A percentile compares a stretch with the other conserved stretches of the same genome.
Conservation (phyloP, 768 basidiomycete genomes). For the Pluteus cervinus region DNA sequence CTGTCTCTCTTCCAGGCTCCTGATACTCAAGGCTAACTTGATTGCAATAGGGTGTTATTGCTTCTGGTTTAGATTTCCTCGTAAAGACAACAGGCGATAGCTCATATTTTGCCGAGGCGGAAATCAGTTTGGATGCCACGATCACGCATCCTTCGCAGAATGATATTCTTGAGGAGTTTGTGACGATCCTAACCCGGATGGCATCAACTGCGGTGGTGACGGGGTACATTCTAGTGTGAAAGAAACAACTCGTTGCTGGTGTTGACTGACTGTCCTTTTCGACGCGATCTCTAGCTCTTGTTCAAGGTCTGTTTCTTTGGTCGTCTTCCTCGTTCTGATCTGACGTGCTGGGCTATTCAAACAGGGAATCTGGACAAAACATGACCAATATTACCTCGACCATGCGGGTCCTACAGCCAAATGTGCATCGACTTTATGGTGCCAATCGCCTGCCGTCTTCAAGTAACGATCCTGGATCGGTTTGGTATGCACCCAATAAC, state of each 20-base stretch:
- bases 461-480: constrained; percentile 41
- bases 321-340: no score
- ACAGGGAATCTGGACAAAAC: constrained; percentile 49
- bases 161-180: constrained; percentile 44
- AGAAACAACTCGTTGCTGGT: no score
- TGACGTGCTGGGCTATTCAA: no score
- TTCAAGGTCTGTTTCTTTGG: no score
- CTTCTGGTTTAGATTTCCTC: constrained; percentile 45
- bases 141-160: constrained; percentile 32
- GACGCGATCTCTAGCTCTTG: no score
- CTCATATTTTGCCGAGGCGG: constrained; percentile 37
- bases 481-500: constrained; percentile 40
- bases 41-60: constrained; percentile 46
- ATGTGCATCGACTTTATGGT: constrained; percentile 34
- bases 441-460: constrained; percentile 36
- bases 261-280: no score
- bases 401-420: constrained; percentile 36
- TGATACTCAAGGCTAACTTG: not conserved
- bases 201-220: constrained; percentile 36
- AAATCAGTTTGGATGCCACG: constrained; percentile 48
- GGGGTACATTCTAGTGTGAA: constrained; percentile 30
- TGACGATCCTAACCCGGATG: constrained; percentile 35
- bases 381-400: constrained; percentile 45
- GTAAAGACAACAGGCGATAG: constrained; percentile 31
- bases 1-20: not conserved